These are phyloP conservation scores for Spathaspora girioi DNA, from an alignment of 805 yeast species.

Conservation along the genomic window DNA sequence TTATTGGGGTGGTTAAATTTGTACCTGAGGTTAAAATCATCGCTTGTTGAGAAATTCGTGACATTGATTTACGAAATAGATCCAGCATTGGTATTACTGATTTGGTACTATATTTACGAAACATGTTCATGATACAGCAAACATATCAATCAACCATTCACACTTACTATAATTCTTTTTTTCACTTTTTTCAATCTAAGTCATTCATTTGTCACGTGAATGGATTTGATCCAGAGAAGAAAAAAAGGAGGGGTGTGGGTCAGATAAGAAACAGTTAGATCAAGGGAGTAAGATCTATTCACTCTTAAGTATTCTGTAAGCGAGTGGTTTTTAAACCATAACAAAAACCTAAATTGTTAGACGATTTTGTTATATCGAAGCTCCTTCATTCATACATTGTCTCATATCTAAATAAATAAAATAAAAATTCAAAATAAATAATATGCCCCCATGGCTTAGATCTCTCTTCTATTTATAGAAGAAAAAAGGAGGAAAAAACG, in stretches of 20 bases:
- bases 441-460: background rate
- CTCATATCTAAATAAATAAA: too few species aligned
- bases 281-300: too few species aligned
- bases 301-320: too few species aligned
- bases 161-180: too few species aligned
- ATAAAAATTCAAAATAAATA: background rate
- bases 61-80: conserved; percentile 30
- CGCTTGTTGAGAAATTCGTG: conserved; percentile 38
- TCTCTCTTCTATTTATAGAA: background rate
- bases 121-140: background rate
- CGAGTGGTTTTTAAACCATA: too few species aligned
- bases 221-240: background rate
- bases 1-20: conserved; percentile 13
- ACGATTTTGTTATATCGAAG: too few species aligned
- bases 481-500: background rate
- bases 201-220: background rate
- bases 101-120: background rate
- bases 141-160: background rate
- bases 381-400: too few species aligned
- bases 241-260: background rate
- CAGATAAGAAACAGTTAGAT: too few species aligned
- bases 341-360: too few species aligned
- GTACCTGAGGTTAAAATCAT: conserved; percentile 36
- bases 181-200: background rate
- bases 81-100: conserved; percentile 5